Evolutionary conservation across 2,329 filamentous ascomycete genomes (phyloP), one percentile per base, ranked within the genome.

Genomic region (Neopestalotiopsis clavispora): DNA sequence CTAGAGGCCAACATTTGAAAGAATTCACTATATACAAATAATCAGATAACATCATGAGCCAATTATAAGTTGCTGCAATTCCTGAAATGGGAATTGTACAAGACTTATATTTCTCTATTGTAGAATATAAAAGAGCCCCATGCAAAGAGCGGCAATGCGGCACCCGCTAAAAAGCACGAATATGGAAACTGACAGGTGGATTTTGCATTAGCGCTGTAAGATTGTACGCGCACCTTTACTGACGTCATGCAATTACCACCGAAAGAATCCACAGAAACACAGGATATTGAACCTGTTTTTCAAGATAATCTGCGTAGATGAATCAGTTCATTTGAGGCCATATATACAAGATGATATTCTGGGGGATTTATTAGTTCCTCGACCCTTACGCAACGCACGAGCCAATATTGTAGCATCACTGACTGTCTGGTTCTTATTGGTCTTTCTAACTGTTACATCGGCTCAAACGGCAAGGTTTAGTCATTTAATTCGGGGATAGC

Each of bases 241-340:
- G 62, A 65, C 62, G 62, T 65, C 62, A 65, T 65, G 7, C 20
- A 40, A 12, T 23, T 20, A 23, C 14, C 32, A 30, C 28, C 14
- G 1, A 52, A 17, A n/a, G 30, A 59, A 59, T 59, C 28, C 59
- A 62, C 59, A 14, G 32, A 62, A 62, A 62, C 34, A 20, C 30
- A 62, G 20, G n/a, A 40, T 20, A 30, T 34, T 6, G 59, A 62
- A 65, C 62, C 62, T 52, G 62, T 30, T 65, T 65, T 28, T 62
- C 3, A 10, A 14, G 28, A 40, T 40, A 62, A 13, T 62, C 30
- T 38, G 28, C 12, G n/a, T 13, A 34, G 4, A 13, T 28, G n/a
- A 32, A 17, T 62, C 34, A 9, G 17, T 34, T 38, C 34, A 40
- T 62, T 40, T 17, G 14, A 38, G 23, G 57, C 30, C 57, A 59